Evolutionary conservation across 2,329 filamentous ascomycete genomes (phyloP).

Genomic region (Aspergillus fumigatiaffinis): DNA sequence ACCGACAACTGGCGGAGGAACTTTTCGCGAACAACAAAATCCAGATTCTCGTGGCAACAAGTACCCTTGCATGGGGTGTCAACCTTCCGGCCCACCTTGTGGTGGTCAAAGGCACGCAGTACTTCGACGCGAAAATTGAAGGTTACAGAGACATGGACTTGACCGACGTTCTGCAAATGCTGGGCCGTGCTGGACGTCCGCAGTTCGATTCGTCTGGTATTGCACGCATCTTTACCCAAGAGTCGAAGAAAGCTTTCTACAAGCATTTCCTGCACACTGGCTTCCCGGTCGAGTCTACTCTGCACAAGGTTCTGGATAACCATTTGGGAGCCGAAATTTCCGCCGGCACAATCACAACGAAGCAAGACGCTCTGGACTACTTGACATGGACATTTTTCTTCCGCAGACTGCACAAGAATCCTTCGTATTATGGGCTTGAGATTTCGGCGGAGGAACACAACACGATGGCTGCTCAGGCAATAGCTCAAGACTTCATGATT

Average conservation of each 20-base stretch:
- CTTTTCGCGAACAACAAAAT: conserved; percentile 97
- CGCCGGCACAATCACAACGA: conserved; percentile 85
- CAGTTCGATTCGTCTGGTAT: conserved; percentile 97
- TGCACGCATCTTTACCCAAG: conserved; percentile 94
- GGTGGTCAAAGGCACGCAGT: conserved; percentile 96
- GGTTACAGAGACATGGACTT: conserved; percentile 99
- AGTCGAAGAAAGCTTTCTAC: conserved; percentile 97
- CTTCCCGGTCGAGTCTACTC: conserved; percentile 92
- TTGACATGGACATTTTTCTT: conserved; percentile 99
- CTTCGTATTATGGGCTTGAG: conserved; percentile 93
- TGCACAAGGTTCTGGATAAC: conserved; percentile 95
- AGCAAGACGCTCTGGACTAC: conserved; percentile 96
- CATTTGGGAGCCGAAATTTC: conserved; percentile 94
- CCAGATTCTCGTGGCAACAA: conserved; percentile 91
- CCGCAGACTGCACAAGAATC: conserved; percentile 93
- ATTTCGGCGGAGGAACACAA: conserved; percentile 92
- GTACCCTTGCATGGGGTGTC: conserved; percentile 95
- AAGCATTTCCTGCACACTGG: conserved; percentile 98
- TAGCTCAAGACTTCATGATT: conserved; percentile 93
- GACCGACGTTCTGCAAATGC: conserved; percentile 96
- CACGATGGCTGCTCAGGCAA: conserved; percentile 74
- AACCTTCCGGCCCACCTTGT: conserved; percentile 96
- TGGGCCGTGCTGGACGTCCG: conserved; percentile 88
- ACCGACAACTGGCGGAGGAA: conserved; percentile 87
- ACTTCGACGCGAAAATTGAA: conserved; percentile 95